Conservation (phyloP, 805 yeast genomes). For the Soucietia sequanensis region DNA sequence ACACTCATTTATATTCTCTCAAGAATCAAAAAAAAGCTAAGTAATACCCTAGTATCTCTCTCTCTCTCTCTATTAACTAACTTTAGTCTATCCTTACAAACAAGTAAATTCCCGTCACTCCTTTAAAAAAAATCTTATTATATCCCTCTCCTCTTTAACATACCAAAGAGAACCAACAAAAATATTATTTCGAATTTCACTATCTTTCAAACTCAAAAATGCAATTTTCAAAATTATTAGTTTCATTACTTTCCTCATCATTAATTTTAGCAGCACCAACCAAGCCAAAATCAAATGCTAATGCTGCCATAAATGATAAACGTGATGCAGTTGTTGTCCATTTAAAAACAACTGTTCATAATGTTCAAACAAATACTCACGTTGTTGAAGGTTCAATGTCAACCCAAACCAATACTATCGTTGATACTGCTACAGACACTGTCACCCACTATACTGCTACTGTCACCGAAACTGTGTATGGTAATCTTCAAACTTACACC, state of each 20-base stretch:
- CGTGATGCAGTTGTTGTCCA: constrained; percentile 29
- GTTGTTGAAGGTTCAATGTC: constrained; percentile 28
- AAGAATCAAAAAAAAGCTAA: too few relatives aligned
- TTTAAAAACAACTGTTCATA: constrained; percentile 34
- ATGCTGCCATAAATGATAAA: too few relatives aligned
- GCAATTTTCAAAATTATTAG: constrained; percentile 25
- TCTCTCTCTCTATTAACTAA: constrained; percentile 9
- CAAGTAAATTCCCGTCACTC: constrained; percentile 5
- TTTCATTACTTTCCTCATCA: constrained; percentile 17
- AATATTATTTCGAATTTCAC: too few relatives aligned
- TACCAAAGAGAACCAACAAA: too few relatives aligned
- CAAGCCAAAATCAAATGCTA: constrained; percentile 8
- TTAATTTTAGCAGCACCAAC: constrained; percentile 21
- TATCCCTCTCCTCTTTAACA: too few relatives aligned
- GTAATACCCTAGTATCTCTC: too few relatives aligned
- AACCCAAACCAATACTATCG: constrained; percentile 26
- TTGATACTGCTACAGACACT: constrained; percentile 34
- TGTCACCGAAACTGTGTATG: constrained; percentile 41
- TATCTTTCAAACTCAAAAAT: too few relatives aligned
- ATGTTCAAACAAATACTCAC: constrained; percentile 31
- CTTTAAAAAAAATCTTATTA: too few relatives aligned
- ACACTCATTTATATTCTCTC: too few relatives aligned
- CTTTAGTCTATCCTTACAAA: constrained; percentile 13
- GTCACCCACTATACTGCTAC: constrained; percentile 44
- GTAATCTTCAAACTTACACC: constrained; percentile 34